Evolutionary conservation across 2,329 filamentous ascomycete species (phyloP).

Genomic region (Cladosporium austrohemisphaericum): DNA sequence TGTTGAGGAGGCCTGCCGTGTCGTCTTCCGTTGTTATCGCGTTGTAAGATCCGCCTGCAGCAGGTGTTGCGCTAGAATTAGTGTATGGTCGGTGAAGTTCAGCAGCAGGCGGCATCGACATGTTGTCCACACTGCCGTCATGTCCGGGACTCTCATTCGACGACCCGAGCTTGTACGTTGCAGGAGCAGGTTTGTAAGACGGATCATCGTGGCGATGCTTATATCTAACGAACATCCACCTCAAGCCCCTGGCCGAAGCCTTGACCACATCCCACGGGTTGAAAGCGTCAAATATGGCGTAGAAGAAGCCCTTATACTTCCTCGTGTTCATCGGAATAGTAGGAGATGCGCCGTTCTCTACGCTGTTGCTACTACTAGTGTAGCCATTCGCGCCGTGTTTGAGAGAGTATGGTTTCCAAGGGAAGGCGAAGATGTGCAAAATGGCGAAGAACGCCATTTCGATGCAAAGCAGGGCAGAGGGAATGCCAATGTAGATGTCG

Average conservation of each 20-base stretch:
- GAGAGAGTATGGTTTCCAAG: slow-evolving; percentile 65
- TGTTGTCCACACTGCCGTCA: not conserved
- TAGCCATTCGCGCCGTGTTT: slow-evolving; percentile 27
- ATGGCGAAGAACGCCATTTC: slow-evolving; percentile 81
- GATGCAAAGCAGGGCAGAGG: slow-evolving; percentile 70
- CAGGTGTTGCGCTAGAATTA: not conserved
- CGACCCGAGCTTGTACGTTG: slow-evolving; percentile 1
- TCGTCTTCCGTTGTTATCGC: slow-evolving; percentile 24
- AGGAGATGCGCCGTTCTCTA: slow-evolving; percentile 17
- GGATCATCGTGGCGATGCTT: slow-evolving; percentile 51
- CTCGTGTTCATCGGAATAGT: not conserved
- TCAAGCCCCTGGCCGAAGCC: slow-evolving; percentile 69
- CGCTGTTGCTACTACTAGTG: slow-evolving; percentile 25
- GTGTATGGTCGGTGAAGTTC: not conserved
- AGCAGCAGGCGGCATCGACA: not conserved
- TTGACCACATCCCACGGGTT: slow-evolving; percentile 83
- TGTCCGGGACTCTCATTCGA: not conserved
- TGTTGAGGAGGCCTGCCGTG: slow-evolving; percentile 25
- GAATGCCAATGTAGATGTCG: slow-evolving; percentile 78
- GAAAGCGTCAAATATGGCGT: slow-evolving; percentile 66
- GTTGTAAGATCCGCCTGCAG: not conserved
- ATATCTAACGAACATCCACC: slow-evolving; percentile 75
- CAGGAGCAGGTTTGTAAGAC: slow-evolving; percentile 36
- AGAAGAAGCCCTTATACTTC: slow-evolving; percentile 59
- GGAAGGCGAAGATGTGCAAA: slow-evolving; percentile 78